phyloP scores from a whole-genome alignment of 352 stramenopile species.

The Pythium volutum region DNA sequence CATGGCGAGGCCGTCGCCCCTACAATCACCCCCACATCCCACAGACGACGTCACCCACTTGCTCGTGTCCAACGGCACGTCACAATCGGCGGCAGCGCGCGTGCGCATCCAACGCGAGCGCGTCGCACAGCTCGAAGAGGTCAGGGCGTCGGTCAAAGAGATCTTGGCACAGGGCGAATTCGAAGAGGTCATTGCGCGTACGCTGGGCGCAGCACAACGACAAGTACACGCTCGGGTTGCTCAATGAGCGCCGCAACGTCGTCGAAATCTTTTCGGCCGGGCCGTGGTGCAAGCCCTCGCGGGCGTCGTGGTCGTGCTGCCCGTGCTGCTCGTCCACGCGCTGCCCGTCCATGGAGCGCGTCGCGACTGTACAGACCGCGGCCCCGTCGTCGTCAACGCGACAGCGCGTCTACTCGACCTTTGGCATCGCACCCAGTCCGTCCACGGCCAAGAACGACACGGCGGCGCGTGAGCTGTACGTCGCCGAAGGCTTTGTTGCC shows the following conservation, averaged over 20 bases:
- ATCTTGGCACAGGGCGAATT: conserved; percentile 61
- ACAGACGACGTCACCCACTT: conserved; percentile 10
- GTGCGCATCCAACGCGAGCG: conserved; percentile 42
- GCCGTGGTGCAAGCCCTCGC: no score
- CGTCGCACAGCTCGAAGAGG: conserved; percentile 52
- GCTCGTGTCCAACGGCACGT: neutral
- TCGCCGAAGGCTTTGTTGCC: conserved; percentile 51
- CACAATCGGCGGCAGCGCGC: conserved; percentile 2
- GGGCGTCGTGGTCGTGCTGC: conserved; percentile 36
- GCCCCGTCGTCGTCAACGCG: neutral
- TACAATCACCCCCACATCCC: no score
- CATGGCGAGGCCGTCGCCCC: no score
- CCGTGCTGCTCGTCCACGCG: no score
- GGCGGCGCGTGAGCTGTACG: conserved; percentile 30
- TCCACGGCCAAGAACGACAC: conserved; percentile 8
- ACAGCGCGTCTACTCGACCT: conserved; percentile 21
- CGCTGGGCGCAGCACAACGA: conserved; percentile 48
- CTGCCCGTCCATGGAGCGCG: no score
- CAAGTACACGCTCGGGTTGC: conserved; percentile 56
- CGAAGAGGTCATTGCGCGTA: conserved; percentile 46
- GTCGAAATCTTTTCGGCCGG: conserved; percentile 54
- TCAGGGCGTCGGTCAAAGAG: conserved; percentile 53
- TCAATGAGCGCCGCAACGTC: conserved; percentile 59
- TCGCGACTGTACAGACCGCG: neutral
- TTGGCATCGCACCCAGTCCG: conserved; percentile 23